Conservation (phyloP, 495 filamentous ascomycete species). For the Neurospora tetrasperma region DNA sequence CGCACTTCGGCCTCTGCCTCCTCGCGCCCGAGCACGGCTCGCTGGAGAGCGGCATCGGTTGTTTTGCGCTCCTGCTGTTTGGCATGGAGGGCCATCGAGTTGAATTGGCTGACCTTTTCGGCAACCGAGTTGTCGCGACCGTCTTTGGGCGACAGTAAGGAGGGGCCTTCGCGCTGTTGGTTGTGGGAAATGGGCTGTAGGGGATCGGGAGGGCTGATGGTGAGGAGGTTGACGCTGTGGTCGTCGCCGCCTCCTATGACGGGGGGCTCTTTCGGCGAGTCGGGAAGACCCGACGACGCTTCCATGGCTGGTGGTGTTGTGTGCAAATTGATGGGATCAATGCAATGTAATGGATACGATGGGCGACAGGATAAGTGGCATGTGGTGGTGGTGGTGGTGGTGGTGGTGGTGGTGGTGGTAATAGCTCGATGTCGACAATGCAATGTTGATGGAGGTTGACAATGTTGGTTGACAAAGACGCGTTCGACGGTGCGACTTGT, state of each 20-base stretch:
- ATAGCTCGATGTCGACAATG: neutral
- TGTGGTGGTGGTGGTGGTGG: too few species aligned
- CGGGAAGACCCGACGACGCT: slow-evolving; percentile 15
- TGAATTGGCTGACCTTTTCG: slow-evolving; percentile 77
- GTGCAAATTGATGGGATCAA: slow-evolving; percentile 5
- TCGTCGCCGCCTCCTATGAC: slow-evolving; percentile 13
- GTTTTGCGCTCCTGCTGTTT: slow-evolving; percentile 50
- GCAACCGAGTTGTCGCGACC: slow-evolving; percentile 62
- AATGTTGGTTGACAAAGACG: neutral
- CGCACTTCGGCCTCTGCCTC: slow-evolving; percentile 65
- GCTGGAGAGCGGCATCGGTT: slow-evolving; percentile 62
- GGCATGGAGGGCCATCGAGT: slow-evolving; percentile 54
- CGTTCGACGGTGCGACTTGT: neutral
- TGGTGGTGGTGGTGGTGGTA: neutral
- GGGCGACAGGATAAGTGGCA: neutral
- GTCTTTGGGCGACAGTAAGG: slow-evolving; percentile 23
- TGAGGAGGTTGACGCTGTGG: neutral
- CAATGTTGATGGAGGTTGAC: neutral
- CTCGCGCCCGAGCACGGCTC: slow-evolving; percentile 74
- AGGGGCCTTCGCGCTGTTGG: slow-evolving; percentile 41
- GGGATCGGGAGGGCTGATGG: slow-evolving; percentile 25
- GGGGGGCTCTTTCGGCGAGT: slow-evolving; percentile 20
- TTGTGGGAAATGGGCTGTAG: slow-evolving; percentile 68
- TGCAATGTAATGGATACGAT: slow-evolving; percentile 10
- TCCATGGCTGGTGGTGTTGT: slow-evolving; percentile 8